Evolutionary conservation across 108 stramenopile species (phyloP).

Genomic region (Pseudonitzschia multiseries): DNA sequence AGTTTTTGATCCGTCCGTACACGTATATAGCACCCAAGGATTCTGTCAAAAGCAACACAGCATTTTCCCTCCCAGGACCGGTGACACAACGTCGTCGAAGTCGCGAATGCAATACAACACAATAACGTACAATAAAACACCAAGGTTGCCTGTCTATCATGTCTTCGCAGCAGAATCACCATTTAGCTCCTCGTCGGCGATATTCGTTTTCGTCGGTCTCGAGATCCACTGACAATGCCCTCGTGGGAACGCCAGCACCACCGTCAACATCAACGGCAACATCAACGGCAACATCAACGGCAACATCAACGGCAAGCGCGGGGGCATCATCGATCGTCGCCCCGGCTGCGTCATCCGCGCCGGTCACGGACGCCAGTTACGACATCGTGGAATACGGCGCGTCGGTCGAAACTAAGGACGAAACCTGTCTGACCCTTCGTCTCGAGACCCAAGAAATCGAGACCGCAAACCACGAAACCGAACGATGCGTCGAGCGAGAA

Average conservation of each 20-base stretch:
- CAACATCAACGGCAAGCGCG: too few species aligned
- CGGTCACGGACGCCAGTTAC: neutral
- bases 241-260: neutral
- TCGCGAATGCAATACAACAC: too few species aligned
- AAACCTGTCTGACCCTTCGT: neutral
- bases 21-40: neutral
- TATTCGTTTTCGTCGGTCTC: neutral
- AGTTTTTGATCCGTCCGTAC: too few species aligned
- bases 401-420: slow-evolving; percentile 11
- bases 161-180: neutral
- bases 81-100: neutral
- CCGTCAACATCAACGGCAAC: too few species aligned
- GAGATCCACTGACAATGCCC: neutral
- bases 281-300: neutral
- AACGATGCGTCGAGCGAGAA: neutral
- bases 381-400: slow-evolving; percentile 12
- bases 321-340: neutral
- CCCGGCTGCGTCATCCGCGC: neutral
- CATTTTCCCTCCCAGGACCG: too few species aligned
- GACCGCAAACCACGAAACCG: neutral
- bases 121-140: neutral
- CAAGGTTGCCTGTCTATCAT: neutral
- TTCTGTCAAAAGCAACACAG: too few species aligned
- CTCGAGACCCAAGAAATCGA: slow-evolving; percentile 4
- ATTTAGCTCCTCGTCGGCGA: neutral